phyloP scores from a whole-genome alignment of 208 protist genomes.

The Leishmania tropica region DNA sequence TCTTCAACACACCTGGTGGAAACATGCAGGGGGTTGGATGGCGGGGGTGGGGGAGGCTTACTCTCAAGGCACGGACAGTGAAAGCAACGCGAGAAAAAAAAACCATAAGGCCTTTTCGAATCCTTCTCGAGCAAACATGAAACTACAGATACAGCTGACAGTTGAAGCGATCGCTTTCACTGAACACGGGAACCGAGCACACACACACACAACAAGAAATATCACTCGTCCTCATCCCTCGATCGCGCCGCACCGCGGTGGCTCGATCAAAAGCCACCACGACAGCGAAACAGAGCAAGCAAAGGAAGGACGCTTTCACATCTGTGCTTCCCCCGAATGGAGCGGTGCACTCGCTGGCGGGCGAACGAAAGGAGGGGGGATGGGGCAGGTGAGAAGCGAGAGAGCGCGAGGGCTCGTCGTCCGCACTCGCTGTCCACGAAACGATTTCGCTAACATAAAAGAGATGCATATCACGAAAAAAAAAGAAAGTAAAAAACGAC shows the following conservation, averaged over 20 bases:
- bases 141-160: background rate
- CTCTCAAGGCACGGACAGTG: background rate
- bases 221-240: background rate
- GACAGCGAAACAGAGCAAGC: background rate
- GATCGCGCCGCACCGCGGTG: background rate
- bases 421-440: background rate
- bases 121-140: background rate
- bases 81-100: background rate
- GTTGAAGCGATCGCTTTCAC: too few species aligned
- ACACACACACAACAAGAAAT: background rate
- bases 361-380: background rate
- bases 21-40: background rate
- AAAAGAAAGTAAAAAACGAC: background rate
- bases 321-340: too few species aligned
- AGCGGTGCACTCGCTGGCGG: background rate
- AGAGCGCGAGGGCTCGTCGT: background rate
- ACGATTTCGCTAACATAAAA: background rate
- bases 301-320: background rate
- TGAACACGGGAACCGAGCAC: background rate
- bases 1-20: background rate
- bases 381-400: background rate
- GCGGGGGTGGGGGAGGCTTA: background rate
- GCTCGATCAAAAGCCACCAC: background rate
- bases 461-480: background rate
- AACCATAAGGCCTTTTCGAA: background rate